Base-by-base conservation (phyloP, 345 rosid species). In the Reutealis trisperma region DNA sequence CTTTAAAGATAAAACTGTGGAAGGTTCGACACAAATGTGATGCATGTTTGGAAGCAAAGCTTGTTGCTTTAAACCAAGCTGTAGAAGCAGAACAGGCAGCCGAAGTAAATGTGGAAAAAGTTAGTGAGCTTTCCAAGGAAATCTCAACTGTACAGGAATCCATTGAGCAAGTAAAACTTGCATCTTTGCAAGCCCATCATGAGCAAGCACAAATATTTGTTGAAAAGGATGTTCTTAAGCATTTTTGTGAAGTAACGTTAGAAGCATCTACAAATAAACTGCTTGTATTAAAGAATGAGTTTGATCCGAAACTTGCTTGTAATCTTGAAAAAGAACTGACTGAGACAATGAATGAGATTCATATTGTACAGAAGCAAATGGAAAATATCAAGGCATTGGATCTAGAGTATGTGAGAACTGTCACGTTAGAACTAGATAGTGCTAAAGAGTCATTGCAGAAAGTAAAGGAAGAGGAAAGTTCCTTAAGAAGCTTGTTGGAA, bases 391-490 rank as follows among this genome's bases (percentile, higher is more conserved):
- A 87, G 81, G 92, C 93, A 78, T 88, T 92, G 21, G 99, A 95
- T 86, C 45, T 89, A 81, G 93, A 90, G 78, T 90, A 90, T 59
- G 90, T 90, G 76, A 90, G 60, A 75, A 82, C 82, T 16, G 93
- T 91, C 71, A 90, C 92, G 70, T 84, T 79, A 44, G 98, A 93
- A 84, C 83, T 93, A 77, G 93, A 90, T 75, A 97, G 85, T 73
- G 99, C 98, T 30, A 93, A 92, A 80, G 93, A 87, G 78, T 92
- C 90, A 44, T 88, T 95, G 67, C 88, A 85, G 79, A 92, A 90
- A 77, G 82, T 95, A 4, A 89, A 86, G 8, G 96, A 87, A 78
- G 98, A 93, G 83, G 96, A 93, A 87, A 90, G 75, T 79, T 84
- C 89, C 49, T 82, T 93, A 84, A 83, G 79, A 68, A 85, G 72